Evolutionary conservation across 176 grass and related monocot genomes (phyloP), one percentile per base, ranked within the genome.

Genomic region (Chrysopogon serrulatus): DNA sequence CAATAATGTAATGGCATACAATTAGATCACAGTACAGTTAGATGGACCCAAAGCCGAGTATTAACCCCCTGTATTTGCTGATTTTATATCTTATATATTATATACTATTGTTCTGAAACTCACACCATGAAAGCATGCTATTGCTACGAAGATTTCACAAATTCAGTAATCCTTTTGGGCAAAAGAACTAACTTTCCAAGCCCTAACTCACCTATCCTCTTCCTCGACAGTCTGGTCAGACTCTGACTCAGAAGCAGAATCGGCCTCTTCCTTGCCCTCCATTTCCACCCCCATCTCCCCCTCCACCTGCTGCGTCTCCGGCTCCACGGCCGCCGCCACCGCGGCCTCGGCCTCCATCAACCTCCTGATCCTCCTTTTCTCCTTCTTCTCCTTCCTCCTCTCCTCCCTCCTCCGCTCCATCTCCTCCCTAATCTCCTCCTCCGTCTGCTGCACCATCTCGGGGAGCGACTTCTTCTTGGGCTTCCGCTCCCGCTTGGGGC

Each of bases 331-430:
- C 41, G 56, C 76, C 33, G 79, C 56, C 32, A 74, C 73, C 1
- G 67, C 44, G 4, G 74, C 54, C 84, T 71, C 73, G 26, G 80
- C 60, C 74, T 89, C 77, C 83, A 44, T 69, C 54, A 79, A 11
- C 17, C 73, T 85, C 65, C 88, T 80, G 39, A 88, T 88, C 83
- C 84, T 90, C 71, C 86, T 83, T 61, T 84, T 93, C 88, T 82
- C 85, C 68, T 76, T 91, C 77, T 90, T 96, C 79, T 84, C 34
- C 60, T 94, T 84, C 82, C 28, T 82, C 79, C 56, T 94, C 71
- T 84, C 83, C 71, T 79, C 74, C 44, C 90, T 91, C 79, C 5
- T 76, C 33, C 70, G 28, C 18, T 41, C 56, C 83, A 86, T 61
- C 30, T 44, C 65, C 41, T 76, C 83, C 68, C 84, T 66, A 24